A percentile compares a stretch with the other conserved stretches of the same genome.
These are phyloP conservation scores for Bocquillonia castaneifolia DNA, from an alignment of 441 rosid species.

Conservation along the genomic window DNA sequence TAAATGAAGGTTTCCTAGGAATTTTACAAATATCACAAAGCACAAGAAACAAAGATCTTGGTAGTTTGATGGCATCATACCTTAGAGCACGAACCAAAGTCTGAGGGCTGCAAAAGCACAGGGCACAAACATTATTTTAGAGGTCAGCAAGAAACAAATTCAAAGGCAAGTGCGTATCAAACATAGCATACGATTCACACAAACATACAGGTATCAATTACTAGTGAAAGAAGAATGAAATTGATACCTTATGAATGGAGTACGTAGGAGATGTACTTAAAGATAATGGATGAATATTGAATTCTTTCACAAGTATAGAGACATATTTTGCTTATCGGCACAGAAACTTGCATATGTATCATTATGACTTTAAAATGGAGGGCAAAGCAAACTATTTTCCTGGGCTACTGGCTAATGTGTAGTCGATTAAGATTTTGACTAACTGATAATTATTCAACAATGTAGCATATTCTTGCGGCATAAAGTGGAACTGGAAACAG, in stretches of 20 bases:
- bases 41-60: background rate
- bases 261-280: conserved; percentile 2
- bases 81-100: conserved; percentile 97
- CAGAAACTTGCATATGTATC: background rate
- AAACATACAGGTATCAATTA: background rate
- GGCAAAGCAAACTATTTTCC: background rate
- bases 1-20: background rate
- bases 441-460: background rate
- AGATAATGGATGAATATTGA: conserved; percentile 12
- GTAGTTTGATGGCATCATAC: conserved; percentile 39
- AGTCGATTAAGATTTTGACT: background rate
- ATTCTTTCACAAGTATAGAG: background rate
- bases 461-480: background rate
- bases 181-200: background rate
- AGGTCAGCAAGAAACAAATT: conserved; percentile 16
- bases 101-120: conserved; percentile 76
- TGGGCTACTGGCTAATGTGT: background rate
- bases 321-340: background rate
- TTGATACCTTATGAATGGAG: conserved; percentile 1
- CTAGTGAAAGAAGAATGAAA: background rate
- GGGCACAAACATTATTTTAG: background rate
- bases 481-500: background rate
- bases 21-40: conserved; percentile 1
- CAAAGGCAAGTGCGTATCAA: conserved; percentile 8
- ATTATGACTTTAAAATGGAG: background rate